A percentile compares a stretch with the other conserved stretches of the same genome.
Conservation (phyloP, 2,329 filamentous ascomycete species). For the Fusarium musae region DNA sequence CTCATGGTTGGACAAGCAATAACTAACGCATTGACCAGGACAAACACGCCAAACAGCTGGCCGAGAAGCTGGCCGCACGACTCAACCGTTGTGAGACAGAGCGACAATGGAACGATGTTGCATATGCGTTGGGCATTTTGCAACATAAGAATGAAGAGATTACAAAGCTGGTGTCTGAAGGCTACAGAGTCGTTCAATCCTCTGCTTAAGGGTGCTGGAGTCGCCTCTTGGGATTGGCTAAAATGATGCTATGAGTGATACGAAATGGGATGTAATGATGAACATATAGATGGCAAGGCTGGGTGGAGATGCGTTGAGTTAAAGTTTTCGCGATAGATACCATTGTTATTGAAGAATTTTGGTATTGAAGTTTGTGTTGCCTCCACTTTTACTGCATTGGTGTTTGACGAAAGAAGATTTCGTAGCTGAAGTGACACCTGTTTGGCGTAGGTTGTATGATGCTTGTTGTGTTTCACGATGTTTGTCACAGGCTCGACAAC, state of each 20-base stretch:
- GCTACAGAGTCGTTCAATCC: slow-evolving; percentile 77
- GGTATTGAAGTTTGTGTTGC: slow-evolving; percentile 7
- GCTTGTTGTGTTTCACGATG: background rate
- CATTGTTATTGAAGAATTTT: slow-evolving; percentile 30
- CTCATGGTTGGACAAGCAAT: background rate
- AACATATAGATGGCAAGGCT: slow-evolving; percentile 36
- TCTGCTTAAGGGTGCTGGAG: slow-evolving; percentile 57
- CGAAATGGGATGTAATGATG: slow-evolving; percentile 34
- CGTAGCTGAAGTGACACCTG: background rate
- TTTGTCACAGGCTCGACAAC: background rate
- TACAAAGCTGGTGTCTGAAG: slow-evolving; percentile 77
- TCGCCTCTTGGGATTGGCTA: slow-evolving; percentile 27
- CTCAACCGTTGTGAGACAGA: slow-evolving; percentile 89
- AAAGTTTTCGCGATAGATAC: slow-evolving; percentile 31
- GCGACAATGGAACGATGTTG: slow-evolving; percentile 96
- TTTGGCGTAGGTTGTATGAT: background rate
- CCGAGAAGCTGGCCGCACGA: slow-evolving; percentile 90
- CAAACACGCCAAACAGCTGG: slow-evolving; percentile 94
- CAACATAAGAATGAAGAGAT: slow-evolving; percentile 96
- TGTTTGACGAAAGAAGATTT: background rate
- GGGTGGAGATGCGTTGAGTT: slow-evolving; percentile 6
- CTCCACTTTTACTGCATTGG: slow-evolving; percentile 17
- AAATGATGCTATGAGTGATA: slow-evolving; percentile 41
- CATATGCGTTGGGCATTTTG: slow-evolving; percentile 87
- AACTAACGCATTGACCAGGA: slow-evolving; percentile 67